Conservation (phyloP, 495 filamentous ascomycete species). For the Penicillium roqueforti region DNA sequence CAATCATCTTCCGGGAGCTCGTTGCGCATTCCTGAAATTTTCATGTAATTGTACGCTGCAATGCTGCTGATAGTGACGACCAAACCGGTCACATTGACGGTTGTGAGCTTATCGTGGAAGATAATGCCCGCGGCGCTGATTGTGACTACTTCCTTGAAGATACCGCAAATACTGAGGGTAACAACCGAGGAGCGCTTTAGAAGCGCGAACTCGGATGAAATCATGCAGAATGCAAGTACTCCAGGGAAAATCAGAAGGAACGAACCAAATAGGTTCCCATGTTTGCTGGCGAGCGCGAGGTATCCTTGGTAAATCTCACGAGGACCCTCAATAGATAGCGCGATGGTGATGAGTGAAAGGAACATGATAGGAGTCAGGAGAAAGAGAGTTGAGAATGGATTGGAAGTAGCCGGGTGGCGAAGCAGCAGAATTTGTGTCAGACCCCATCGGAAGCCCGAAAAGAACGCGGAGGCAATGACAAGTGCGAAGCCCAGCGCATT, state of each 20-base stretch:
- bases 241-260: constrained; percentile 83
- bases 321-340: constrained; percentile 82
- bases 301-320: constrained; percentile 59
- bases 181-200: constrained; percentile 94
- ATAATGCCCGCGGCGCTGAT: constrained; percentile 84
- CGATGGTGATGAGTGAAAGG: constrained; percentile 69
- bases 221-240: constrained; percentile 92
- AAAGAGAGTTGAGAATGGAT: constrained; percentile 96
- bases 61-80: constrained; percentile 87
- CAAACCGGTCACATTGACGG: constrained; percentile 82
- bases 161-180: constrained; percentile 92
- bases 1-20: constrained; percentile 48
- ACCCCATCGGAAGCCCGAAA: constrained; percentile 96
- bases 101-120: constrained; percentile 85
- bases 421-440: constrained; percentile 94
- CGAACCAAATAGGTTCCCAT: constrained; percentile 56
- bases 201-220: constrained; percentile 89
- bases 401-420: constrained; percentile 90
- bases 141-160: constrained; percentile 98
- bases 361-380: constrained; percentile 98
- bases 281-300: constrained; percentile 53
- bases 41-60: constrained; percentile 88
- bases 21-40: constrained; percentile 80
- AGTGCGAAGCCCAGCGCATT: constrained; percentile 82
- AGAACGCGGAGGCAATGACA: constrained; percentile 87